Base-by-base conservation (phyloP, 176 grass and related monocot species). In the Poa annua region DNA sequence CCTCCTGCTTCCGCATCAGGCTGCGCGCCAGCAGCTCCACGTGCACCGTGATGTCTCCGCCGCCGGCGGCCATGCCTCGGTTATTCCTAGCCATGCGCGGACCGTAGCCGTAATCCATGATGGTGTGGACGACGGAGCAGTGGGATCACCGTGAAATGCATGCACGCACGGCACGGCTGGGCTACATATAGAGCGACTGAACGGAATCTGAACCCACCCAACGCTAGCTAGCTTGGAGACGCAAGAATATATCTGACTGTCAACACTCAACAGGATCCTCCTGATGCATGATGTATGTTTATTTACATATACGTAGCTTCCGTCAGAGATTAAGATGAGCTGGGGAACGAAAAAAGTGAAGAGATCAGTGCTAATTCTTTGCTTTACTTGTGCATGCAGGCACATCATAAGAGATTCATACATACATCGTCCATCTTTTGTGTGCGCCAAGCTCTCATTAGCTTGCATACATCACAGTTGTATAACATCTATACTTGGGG, bases 401-500 rank as follows among this genome's bases (percentile, higher is more conserved):
- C 11, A 50, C 48, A 19, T 34, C 26, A 38, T 34, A 4, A 6
- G 12, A 81, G 47, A 80, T 73, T 32, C 66, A 59, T 78, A 11
- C 33, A 15, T 3, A 14, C 29, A 29, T 41, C 20, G 0, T 17
- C 35, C 14, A 44, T 12, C 44, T 45, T 32, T 25, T 26, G 19
- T 26, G 35, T 7, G 17, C 6, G 12, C 57, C n/a, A n/a, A n/a
- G n/a, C n/a, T n/a, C n/a, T n/a, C n/a, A n/a, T n/a, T n/a, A n/a
- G n/a, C n/a, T n/a, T n/a, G n/a, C n/a, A n/a, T n/a, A n/a, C n/a
- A n/a, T n/a, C n/a, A n/a, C n/a, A n/a, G n/a, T n/a, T n/a, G n/a
- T n/a, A n/a, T n/a, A n/a, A n/a, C n/a, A n/a, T n/a, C n/a, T n/a
- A 89, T 56, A 86, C 84, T 83, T 90, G 79, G 74, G 88, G 88